These are phyloP conservation scores for Leccinum aurantiacum DNA, from an alignment of 768 basidiomycete genomes.

Conservation along the genomic window DNA sequence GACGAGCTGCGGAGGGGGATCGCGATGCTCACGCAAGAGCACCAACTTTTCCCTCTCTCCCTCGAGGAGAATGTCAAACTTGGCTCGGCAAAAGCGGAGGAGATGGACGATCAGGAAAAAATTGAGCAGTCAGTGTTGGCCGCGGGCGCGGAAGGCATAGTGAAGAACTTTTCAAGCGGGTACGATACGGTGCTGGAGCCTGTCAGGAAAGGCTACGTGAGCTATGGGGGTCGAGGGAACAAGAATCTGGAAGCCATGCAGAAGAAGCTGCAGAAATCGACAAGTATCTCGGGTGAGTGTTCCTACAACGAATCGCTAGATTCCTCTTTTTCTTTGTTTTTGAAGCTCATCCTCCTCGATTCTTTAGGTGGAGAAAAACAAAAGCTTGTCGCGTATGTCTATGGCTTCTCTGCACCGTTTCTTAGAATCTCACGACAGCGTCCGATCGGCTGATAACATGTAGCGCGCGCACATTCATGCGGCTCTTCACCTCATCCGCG, in stretches of 20 bases:
- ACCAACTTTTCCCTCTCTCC: slow-evolving; percentile 37
- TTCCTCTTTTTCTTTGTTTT: background rate
- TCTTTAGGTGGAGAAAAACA: slow-evolving; percentile 33
- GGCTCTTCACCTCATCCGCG: slow-evolving; percentile 29
- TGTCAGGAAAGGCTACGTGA: slow-evolving; percentile 27
- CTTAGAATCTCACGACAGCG: background rate
- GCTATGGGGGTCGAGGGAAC: slow-evolving; percentile 19
- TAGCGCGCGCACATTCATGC: slow-evolving; percentile 43
- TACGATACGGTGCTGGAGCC: slow-evolving; percentile 42
- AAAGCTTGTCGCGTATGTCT: slow-evolving; percentile 29
- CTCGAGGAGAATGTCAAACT: slow-evolving; percentile 43
- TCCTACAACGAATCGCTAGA: background rate
- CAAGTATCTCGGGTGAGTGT: slow-evolving; percentile 26
- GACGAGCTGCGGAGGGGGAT: slow-evolving; percentile 37
- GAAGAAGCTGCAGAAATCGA: slow-evolving; percentile 19
- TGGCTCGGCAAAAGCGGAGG: slow-evolving; percentile 24
- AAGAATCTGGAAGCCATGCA: slow-evolving; percentile 16
- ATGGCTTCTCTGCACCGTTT: too few relatives aligned
- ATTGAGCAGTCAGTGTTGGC: slow-evolving; percentile 26
- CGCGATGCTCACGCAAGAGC: slow-evolving; percentile 44
- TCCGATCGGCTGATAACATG: background rate
- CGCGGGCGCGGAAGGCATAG: slow-evolving; percentile 42
- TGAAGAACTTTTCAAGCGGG: slow-evolving; percentile 38
- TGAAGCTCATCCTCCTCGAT: background rate
- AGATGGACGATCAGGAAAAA: slow-evolving; percentile 14